These are phyloP conservation scores for Chalaropsis thielavioides DNA, from an alignment of 2,329 filamentous ascomycete genomes.

Conservation along the genomic window DNA sequence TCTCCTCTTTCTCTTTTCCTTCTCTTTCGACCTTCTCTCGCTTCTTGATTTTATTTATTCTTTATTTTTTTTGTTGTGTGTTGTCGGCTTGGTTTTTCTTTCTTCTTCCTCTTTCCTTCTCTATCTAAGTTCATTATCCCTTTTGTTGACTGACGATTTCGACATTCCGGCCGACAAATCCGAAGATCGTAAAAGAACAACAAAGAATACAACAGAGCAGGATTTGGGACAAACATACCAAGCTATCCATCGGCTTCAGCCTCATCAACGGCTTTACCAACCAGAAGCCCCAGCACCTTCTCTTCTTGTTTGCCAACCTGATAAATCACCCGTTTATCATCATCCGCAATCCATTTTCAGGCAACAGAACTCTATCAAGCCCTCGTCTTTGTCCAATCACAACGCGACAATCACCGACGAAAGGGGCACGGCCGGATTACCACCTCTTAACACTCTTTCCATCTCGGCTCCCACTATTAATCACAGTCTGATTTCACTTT, in stretches of 20 bases:
- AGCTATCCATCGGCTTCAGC: not conserved
- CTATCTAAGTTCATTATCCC: not conserved
- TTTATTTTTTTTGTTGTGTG: constrained; percentile 6
- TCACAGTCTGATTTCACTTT: not conserved
- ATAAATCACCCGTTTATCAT: not conserved
- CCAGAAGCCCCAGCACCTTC: not conserved
- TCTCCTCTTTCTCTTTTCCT: not conserved
- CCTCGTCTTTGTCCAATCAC: not conserved
- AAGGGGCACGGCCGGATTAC: constrained; percentile 16
- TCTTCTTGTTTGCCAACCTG: not conserved
- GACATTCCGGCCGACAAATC: not conserved
- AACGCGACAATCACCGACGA: not conserved
- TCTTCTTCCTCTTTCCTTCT: not conserved
- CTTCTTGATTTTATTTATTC: constrained; percentile 6
- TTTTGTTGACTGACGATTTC: constrained; percentile 4
- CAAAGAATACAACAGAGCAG: not conserved
- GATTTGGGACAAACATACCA: not conserved
- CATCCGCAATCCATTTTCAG: not conserved
- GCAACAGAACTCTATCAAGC: not conserved
- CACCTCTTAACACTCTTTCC: constrained; percentile 12
- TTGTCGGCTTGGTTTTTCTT: not conserved
- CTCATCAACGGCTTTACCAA: not conserved
- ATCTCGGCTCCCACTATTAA: not conserved
- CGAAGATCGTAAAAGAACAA: not conserved
- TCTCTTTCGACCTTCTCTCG: constrained; percentile 9